Percentiles rank a stretch among this genome's conserved stretches.
These are phyloP conservation scores for Suillus paluster DNA, from an alignment of 768 basidiomycete genomes.

Conservation along the genomic window DNA sequence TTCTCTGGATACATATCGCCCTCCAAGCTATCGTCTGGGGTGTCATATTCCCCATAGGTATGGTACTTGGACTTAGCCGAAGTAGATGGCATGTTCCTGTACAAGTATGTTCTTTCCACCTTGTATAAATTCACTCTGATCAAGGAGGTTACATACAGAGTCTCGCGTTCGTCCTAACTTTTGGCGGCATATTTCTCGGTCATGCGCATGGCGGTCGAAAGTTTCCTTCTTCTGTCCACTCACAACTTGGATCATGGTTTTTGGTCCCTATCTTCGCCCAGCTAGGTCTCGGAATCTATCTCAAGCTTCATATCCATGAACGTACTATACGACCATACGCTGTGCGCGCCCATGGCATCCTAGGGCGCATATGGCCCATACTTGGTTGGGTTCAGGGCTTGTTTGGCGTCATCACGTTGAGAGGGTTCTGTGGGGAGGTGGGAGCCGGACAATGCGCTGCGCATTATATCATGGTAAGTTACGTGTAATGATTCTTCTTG, in stretches of 20 bases:
- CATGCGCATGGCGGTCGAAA: conserved; percentile 84
- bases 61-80: conserved; percentile 74
- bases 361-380: conserved; percentile 85
- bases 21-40: conserved; percentile 86
- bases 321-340: conserved; percentile 71
- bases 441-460: conserved; percentile 85
- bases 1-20: conserved; percentile 83
- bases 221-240: conserved; percentile 79
- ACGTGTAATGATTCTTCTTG: conserved; percentile 7
- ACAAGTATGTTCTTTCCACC: conserved; percentile 54
- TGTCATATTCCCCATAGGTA: conserved; percentile 82
- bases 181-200: conserved; percentile 79
- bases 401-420: conserved; percentile 76
- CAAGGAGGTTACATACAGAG: conserved; percentile 44
- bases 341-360: conserved; percentile 70
- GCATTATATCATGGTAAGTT: conserved; percentile 76
- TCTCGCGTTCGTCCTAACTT: conserved; percentile 68
- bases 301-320: conserved; percentile 91
- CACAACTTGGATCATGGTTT: conserved; percentile 56
- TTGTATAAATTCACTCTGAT: neutral
- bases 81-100: conserved; percentile 92
- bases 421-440: conserved; percentile 77
- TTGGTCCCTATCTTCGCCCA: conserved; percentile 70
- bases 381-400: conserved; percentile 90
- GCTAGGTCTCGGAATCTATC: conserved; percentile 78